Conservation (phyloP, 768 basidiomycete species). For the Mycena galopus region DNA sequence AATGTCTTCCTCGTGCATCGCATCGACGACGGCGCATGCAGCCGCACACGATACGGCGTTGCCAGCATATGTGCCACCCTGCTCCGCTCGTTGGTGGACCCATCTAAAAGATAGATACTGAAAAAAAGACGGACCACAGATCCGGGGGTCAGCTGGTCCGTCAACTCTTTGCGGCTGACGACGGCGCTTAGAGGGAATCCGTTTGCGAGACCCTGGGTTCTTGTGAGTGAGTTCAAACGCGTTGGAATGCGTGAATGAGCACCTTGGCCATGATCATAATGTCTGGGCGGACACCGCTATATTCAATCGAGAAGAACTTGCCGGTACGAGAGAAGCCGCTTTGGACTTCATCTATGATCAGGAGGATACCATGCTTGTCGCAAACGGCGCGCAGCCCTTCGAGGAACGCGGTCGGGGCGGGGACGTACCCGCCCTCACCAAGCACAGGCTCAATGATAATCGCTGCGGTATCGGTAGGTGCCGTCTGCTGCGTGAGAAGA, state of each 20-base stretch:
- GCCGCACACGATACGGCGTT: conserved; percentile 95
- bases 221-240: background rate
- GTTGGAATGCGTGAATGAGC: conserved; percentile 39
- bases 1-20: conserved; percentile 83
- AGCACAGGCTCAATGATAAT: conserved; percentile 94
- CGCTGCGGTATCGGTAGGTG: conserved; percentile 91
- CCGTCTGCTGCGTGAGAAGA: conserved; percentile 80
- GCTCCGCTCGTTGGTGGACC: conserved; percentile 21
- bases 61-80: conserved; percentile 93
- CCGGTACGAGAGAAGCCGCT: conserved; percentile 93
- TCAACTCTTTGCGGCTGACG: conserved; percentile 83
- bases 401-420: conserved; percentile 85
- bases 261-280: conserved; percentile 93
- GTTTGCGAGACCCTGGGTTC: conserved; percentile 79
- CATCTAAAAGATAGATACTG: background rate
- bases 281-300: conserved; percentile 89
- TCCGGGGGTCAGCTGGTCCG: conserved; percentile 84
- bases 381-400: conserved; percentile 86
- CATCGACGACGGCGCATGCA: conserved; percentile 84
- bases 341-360: conserved; percentile 92
- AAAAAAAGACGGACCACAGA: conserved; percentile 67
- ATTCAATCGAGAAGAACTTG: conserved; percentile 83
- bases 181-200: conserved; percentile 95
- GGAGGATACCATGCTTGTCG: conserved; percentile 85
- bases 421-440: conserved; percentile 96